A percentile compares a stretch with the other conserved stretches of the same genome.
phyloP scores from a whole-genome alignment of 176 grass and related monocot genomes.

The Aegilops umbellulata region DNA sequence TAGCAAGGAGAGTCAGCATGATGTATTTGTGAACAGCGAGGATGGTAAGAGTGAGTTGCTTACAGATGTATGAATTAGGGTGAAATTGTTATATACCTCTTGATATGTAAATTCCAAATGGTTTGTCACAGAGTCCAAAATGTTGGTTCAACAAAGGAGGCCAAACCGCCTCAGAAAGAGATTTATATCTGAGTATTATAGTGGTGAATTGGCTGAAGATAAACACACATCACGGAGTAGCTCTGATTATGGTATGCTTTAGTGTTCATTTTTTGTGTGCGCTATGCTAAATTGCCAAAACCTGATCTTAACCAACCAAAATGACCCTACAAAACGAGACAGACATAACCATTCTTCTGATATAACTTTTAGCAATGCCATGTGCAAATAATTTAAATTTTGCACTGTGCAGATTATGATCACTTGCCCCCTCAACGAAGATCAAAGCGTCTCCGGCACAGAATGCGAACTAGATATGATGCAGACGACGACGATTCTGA shows the following conservation, averaged over 20 bases:
- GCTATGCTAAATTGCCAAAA: neutral
- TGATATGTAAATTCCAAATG: neutral
- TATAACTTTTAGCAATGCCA: neutral
- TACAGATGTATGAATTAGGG: neutral
- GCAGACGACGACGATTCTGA: neutral
- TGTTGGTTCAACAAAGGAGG: conserved; percentile 3
- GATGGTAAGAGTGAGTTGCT: conserved; percentile 16
- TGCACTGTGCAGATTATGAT: conserved; percentile 25
- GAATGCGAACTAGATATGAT: neutral
- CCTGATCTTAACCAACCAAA: no score
- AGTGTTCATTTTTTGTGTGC: neutral
- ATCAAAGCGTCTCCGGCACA: conserved; percentile 37
- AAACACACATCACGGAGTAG: neutral
- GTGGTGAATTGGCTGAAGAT: neutral
- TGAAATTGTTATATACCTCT: neutral
- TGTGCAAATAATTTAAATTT: neutral
- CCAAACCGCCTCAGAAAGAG: conserved; percentile 21
- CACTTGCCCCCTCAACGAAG: neutral
- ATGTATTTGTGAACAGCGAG: neutral
- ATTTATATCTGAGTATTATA: neutral
- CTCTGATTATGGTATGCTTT: conserved; percentile 25
- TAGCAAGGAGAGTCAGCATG: neutral
- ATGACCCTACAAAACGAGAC: no score
- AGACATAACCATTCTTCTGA: neutral
- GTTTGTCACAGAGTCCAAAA: conserved; percentile 11